A percentile compares a stretch with the other conserved stretches of the same genome.
phyloP scores from a whole-genome alignment of 257 asterid genomes.

The Capsicum baccatum region DNA sequence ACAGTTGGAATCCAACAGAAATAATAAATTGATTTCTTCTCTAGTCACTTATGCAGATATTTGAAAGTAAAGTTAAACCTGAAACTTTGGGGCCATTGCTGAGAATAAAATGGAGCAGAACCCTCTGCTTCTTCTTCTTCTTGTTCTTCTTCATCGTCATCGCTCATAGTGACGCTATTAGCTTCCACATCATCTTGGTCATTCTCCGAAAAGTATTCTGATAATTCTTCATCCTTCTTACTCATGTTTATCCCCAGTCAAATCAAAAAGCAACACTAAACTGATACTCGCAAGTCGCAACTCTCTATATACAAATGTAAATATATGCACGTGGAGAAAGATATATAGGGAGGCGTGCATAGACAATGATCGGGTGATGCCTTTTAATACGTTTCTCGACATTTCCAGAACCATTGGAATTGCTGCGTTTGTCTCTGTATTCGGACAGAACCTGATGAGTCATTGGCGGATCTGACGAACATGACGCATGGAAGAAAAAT shows the following conservation, averaged over 20 bases:
- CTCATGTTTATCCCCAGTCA: slow-evolving; percentile 39
- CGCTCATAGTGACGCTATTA: slow-evolving; percentile 8
- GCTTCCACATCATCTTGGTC: slow-evolving; percentile 45
- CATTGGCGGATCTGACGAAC: background rate
- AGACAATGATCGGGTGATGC: background rate
- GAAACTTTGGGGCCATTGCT: slow-evolving; percentile 96
- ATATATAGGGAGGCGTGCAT: background rate
- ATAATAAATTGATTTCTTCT: background rate
- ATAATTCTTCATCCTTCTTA: slow-evolving; percentile 37
- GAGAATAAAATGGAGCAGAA: slow-evolving; percentile 51
- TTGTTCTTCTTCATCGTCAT: slow-evolving; percentile 32
- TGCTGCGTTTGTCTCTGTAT: background rate
- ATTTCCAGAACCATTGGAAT: slow-evolving; percentile 7
- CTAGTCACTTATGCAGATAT: background rate
- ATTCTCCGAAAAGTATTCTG: slow-evolving; percentile 53
- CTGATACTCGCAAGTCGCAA: background rate
- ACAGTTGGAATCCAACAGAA: background rate
- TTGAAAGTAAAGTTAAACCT: slow-evolving; percentile 46
- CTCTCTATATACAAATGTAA: too few relatives aligned
- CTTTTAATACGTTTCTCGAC: background rate
- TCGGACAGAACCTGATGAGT: background rate
- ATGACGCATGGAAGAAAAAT: background rate
- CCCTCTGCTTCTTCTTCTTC: slow-evolving; percentile 42
- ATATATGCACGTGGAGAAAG: background rate
- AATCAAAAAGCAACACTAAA: background rate